Base-by-base conservation (phyloP, 1,139 yeast species). In the Nakaseomyces glabratus region DNA sequence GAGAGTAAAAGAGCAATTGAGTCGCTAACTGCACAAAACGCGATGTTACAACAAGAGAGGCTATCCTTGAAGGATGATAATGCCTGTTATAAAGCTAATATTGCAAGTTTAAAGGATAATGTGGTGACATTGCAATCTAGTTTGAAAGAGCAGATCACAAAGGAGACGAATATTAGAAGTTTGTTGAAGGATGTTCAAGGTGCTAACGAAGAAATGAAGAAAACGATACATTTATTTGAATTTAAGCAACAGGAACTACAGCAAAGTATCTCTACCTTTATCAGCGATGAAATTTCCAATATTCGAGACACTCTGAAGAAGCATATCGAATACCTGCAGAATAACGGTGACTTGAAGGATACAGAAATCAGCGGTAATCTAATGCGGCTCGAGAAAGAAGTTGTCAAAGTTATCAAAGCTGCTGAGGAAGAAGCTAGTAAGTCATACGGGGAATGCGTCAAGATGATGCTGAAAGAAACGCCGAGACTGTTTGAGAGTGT, bases 11-110 rank as follows among this genome's bases (percentile, higher is more conserved):
- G 78, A 71, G 46, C 78, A 77, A 61, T 77, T 82, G 67, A 90
- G 88, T 77, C 22, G 62, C 69, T 39, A 62, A 61, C 36, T 68
- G 66, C 35, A 52, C 65, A 14, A 70, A 68, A 40, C 21, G 16
- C 14, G 71, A 80, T 73, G 55, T 72, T 88, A 61, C 97, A 90
- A 64, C 95, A 86, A 65, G 95, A 86, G 56, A 71, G 73, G 15
- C 17, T 14, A 10, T 20, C 25, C 8, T 22, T 31, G 6, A 31
- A 31, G 51, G 85, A 85, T 66, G 96, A 86, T 59, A 86, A 88
- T 68, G 90, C 21, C 7, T 68, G 62, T 38, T 58, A 61, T 33
- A 66, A 63, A 32, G 65, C 65, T 4, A 72, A 69, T 43, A 55
- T 66, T 6, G 62, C 61, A 23, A 75, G 70, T 42, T 50, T 58